Percentiles rank a stretch among this genome's conserved stretches.
phyloP scores from a whole-genome alignment of 441 rosid genomes.

The Syzygium syzygioides region DNA sequence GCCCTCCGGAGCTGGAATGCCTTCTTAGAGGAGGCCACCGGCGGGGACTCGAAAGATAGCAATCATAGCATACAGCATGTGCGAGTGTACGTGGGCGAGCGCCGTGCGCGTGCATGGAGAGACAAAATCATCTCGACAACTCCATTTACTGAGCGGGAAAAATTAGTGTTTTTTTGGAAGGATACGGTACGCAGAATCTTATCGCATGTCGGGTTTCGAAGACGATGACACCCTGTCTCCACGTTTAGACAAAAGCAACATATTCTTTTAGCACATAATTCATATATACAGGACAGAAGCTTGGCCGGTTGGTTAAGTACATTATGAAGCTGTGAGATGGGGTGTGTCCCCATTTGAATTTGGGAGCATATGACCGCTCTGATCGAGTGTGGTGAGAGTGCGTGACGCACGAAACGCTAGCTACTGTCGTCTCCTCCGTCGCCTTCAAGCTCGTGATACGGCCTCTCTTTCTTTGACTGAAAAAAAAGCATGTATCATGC shows the following conservation, averaged over 20 bases:
- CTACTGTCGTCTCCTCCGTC: rapidly evolving
- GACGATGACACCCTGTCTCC: not conserved
- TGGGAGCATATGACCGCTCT: not conserved
- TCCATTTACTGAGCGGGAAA: not conserved
- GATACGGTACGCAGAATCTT: not conserved
- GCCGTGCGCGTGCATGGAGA: too few relatives aligned
- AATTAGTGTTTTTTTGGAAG: not conserved
- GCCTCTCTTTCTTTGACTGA: not conserved
- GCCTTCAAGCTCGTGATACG: not conserved
- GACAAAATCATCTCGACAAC: not conserved
- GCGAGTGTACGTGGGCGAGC: too few relatives aligned
- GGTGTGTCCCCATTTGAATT: not conserved
- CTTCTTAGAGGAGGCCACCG: not conserved
- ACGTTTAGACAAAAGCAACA: not conserved
- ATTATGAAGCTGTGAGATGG: not conserved
- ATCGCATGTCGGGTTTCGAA: not conserved
- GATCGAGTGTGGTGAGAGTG: not conserved
- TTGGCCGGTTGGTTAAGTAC: not conserved
- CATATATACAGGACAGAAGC: not conserved
- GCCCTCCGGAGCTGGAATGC: not conserved
- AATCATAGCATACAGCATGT: too few relatives aligned
- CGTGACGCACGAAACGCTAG: not conserved
- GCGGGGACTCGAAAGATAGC: too few relatives aligned
- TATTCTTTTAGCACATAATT: not conserved
- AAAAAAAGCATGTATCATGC: not conserved